Evolutionary conservation across 2,329 filamentous ascomycete genomes (phyloP), one percentile per base, ranked within the genome.

Genomic region (Aureobasidium sp.): DNA sequence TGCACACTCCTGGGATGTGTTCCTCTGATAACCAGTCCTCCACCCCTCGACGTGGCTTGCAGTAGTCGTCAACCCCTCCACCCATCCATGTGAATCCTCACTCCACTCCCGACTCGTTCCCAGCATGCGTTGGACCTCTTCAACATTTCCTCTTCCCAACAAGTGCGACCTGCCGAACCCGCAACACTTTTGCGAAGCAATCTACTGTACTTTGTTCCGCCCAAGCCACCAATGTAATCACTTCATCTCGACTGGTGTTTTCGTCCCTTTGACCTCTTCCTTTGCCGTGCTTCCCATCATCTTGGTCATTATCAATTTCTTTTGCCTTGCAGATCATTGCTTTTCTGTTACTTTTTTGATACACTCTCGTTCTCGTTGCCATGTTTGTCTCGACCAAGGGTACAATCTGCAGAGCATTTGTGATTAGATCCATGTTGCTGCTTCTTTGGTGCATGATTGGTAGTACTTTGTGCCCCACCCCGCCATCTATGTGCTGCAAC

Each of bases 21-120:
- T 27, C 31, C 12, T 7, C 45, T n/a, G 41, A 44, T 36, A n/a
- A n/a, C 27, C 17, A 25, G 22, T 36, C 25, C 42, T 48, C 42
- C 55, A 58, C 55, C 42, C 48, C 42, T 25, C 42, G 27, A 34
- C 15, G 45, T 60, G 57, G 57, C 57, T 60, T 60, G 57, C 57
- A 60, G 44, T 60, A 60, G 57, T 58, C 55, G 42, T 29, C 53
- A 45, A 45, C 53, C 53, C 44, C 31, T 27, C 31, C 45, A 25
- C 29, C 17, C 45, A 48, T 20, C 41, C 57, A 49, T 51, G 57
- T 51, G 44, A 39, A 60, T 29, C 57, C 17, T 60, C 44, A 60
- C 57, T 60, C 57, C 57, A 60, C 57, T 60, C 57, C 45, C 22
- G 22, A 51, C 57, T 60, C 57, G 57, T 20, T 60, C 41, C 41